Percentiles rank a stretch among this genome's conserved stretches.
Evolutionary conservation across 345 rosid species (phyloP).

Genomic region (Streptanthus diversifolius): DNA sequence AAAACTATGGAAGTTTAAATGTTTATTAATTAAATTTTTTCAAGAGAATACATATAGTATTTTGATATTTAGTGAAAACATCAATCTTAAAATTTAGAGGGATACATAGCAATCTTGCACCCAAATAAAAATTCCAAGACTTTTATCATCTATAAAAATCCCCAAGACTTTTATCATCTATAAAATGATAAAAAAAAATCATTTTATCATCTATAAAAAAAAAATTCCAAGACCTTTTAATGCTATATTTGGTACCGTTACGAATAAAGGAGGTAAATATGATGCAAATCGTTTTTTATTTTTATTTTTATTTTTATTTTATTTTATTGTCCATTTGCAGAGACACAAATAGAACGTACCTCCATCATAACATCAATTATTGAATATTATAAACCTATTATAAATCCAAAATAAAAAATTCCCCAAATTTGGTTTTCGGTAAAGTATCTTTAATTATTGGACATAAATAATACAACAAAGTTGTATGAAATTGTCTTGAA

Average conservation of each 20-base stretch:
- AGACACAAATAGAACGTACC: slow-evolving; percentile 58
- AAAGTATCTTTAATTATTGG: slow-evolving; percentile 28
- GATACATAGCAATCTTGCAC: not conserved
- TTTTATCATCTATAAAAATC: not conserved
- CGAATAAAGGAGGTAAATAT: slow-evolving; percentile 7
- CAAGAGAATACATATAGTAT: not conserved
- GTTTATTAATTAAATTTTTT: not conserved
- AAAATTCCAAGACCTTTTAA: slow-evolving; percentile 16
- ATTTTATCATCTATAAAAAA: not conserved
- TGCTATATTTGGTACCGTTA: slow-evolving; percentile 32
- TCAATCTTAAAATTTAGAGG: not conserved
- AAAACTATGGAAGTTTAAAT: not conserved
- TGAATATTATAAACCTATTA: slow-evolving; percentile 10
- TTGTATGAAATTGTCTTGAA: slow-evolving; percentile 18
- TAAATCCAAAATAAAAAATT: slow-evolving; percentile 14
- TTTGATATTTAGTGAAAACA: too few relatives aligned
- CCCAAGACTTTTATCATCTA: not conserved
- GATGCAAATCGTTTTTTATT: slow-evolving; percentile 31
- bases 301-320: too few relatives aligned
- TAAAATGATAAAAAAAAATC: not conserved
- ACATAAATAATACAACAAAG: slow-evolving; percentile 7
- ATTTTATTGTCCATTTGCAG: slow-evolving; percentile 61
- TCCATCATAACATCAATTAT: slow-evolving; percentile 24
- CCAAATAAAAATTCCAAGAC: not conserved
- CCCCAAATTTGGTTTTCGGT: not conserved